Evolutionary conservation across 192 early-diverging fungal species (phyloP).

Genomic region (Cladochytrium replicatum): DNA sequence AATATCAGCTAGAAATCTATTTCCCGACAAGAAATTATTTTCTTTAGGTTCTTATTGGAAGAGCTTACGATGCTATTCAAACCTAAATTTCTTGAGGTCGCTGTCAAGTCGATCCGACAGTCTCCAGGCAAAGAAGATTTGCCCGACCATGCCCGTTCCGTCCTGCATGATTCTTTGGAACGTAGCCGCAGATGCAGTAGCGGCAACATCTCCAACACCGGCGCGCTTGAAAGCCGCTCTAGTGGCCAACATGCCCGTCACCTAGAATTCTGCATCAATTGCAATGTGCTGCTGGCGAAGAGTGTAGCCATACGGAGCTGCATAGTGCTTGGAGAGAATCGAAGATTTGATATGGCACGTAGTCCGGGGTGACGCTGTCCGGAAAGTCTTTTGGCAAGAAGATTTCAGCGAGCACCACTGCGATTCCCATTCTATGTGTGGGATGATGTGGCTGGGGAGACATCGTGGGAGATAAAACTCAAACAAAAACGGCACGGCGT

Average conservation of each 20-base stretch:
- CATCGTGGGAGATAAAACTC: too few species aligned
- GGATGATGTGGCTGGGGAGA: too few species aligned
- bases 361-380: conserved; percentile 21
- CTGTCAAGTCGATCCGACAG: conserved; percentile 21
- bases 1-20: conserved; percentile 31
- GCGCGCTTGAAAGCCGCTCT: conserved; percentile 12
- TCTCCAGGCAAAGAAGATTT: conserved; percentile 30
- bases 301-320: background rate
- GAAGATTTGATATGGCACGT: conserved; percentile 29
- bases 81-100: conserved; percentile 25
- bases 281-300: too few species aligned
- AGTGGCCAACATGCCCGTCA: conserved; percentile 23
- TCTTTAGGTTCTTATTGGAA: background rate
- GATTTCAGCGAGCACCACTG: too few species aligned
- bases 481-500: too few species aligned
- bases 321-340: conserved; percentile 20
- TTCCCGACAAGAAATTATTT: background rate
- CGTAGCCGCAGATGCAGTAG: conserved; percentile 14
- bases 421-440: too few species aligned
- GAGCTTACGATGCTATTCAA: too few species aligned
- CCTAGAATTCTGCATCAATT: too few species aligned
- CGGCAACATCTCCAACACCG: conserved; percentile 27
- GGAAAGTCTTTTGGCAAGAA: conserved; percentile 30
- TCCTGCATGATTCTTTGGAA: conserved; percentile 24
- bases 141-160: conserved; percentile 28